Percentiles rank a stretch among this genome's conserved stretches.
These are phyloP conservation scores for Talaromyces liani DNA, from an alignment of 495 filamentous ascomycete species.

Conservation along the genomic window DNA sequence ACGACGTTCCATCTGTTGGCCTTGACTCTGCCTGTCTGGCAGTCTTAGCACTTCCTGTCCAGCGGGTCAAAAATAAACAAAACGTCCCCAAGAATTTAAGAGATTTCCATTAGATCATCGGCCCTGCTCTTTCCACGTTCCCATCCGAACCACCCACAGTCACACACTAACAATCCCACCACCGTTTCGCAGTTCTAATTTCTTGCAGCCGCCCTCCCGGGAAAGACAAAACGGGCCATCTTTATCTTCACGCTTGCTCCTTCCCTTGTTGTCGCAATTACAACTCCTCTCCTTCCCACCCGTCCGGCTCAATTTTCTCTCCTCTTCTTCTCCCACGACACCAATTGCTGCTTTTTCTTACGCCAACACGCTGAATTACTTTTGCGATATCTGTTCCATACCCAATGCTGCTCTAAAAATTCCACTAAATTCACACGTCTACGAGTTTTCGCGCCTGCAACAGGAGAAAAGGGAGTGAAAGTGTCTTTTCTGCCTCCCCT, in stretches of 20 bases:
- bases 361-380: background rate
- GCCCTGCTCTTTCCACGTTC: background rate
- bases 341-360: background rate
- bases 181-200: background rate
- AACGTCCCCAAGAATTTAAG: background rate
- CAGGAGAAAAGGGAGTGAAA: background rate
- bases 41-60: background rate
- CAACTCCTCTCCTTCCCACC: constrained; percentile 14
- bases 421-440: background rate
- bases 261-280: constrained; percentile 16
- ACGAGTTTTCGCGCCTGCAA: background rate
- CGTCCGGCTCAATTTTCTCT: constrained; percentile 10
- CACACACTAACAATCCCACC: background rate
- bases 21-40: background rate
- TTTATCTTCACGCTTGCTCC: constrained; percentile 8
- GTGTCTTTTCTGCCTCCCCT: constrained; percentile 11
- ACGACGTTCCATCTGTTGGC: background rate
- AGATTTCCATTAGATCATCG: background rate
- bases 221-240: background rate
- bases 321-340: background rate
- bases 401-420: background rate
- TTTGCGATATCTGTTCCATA: background rate
- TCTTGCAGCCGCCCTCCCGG: background rate
- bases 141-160: background rate
- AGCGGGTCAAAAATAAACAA: constrained; percentile 12